Evolutionary conservation across 2,329 filamentous ascomycete genomes (phyloP).

Genomic region (Pseudogymnoascus sp.): DNA sequence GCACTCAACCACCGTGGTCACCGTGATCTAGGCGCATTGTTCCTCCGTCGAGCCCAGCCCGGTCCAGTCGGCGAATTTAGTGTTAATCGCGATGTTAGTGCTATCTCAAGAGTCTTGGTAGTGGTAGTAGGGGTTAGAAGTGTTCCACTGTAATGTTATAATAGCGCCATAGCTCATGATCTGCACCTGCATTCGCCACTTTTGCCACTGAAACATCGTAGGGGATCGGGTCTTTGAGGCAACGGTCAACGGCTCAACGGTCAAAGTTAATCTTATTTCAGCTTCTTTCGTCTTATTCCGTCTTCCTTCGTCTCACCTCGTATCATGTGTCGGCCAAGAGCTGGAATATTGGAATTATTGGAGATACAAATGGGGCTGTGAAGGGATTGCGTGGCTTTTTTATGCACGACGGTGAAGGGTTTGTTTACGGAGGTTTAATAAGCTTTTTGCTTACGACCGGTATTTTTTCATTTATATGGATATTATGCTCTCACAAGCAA

Average conservation of each 20-base stretch:
- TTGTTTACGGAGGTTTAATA: not conserved
- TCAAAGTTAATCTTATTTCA: not conserved
- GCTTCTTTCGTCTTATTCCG: not conserved
- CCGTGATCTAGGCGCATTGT: conserved; percentile 4
- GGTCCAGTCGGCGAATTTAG: not conserved
- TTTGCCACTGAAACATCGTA: not conserved
- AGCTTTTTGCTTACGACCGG: not conserved
- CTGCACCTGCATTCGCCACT: not conserved
- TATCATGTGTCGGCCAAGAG: not conserved
- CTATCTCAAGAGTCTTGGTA: not conserved
- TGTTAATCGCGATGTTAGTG: not conserved
- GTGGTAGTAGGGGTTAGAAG: not conserved
- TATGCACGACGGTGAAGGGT: not conserved
- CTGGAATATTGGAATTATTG: not conserved
- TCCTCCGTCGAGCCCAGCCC: conserved; percentile 5
- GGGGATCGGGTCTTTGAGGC: not conserved
- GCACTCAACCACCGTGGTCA: not conserved
- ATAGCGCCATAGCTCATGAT: not conserved
- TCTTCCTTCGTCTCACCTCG: not conserved
- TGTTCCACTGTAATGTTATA: conserved; percentile 7
- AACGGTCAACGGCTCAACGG: not conserved
- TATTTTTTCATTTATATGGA: not conserved
- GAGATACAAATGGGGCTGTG: not conserved
- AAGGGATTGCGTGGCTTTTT: not conserved
- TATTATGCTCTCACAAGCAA: not conserved